Evolutionary conservation across 345 rosid genomes (phyloP).

Genomic region (Fremontodendron californicum): DNA sequence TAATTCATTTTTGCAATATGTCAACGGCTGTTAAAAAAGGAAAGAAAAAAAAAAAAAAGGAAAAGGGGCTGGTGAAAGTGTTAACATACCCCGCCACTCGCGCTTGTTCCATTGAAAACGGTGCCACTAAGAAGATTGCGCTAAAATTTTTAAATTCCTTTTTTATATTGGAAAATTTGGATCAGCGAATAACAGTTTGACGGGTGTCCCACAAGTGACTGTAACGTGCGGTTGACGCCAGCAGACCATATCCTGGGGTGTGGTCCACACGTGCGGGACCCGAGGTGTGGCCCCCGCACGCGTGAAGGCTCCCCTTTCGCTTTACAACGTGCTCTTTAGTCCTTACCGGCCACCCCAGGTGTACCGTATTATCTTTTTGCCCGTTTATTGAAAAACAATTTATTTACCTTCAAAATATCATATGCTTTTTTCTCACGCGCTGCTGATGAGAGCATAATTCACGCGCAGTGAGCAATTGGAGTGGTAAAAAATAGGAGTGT

Average conservation of each 20-base stretch:
- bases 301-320: slow-evolving; percentile 23
- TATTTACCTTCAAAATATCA: not conserved
- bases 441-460: not conserved
- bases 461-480: not conserved
- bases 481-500: too few species aligned
- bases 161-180: too few species aligned
- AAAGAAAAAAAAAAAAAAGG: not conserved
- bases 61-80: slow-evolving; percentile 29
- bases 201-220: not conserved
- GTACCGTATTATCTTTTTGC: not conserved
- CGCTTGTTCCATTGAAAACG: slow-evolving; percentile 29
- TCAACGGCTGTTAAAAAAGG: slow-evolving; percentile 40
- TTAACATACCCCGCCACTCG: slow-evolving; percentile 44
- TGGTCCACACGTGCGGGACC: slow-evolving; percentile 33
- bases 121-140: slow-evolving; percentile 20
- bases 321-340: slow-evolving; percentile 28
- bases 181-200: not conserved
- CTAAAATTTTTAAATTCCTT: not conserved
- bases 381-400: not conserved
- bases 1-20: not conserved
- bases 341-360: slow-evolving; percentile 18
- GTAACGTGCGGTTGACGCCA: slow-evolving; percentile 37
- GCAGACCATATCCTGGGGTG: slow-evolving; percentile 24
- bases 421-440: not conserved
- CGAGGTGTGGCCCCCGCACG: slow-evolving; percentile 34